Base-by-base conservation (phyloP, 1,284 basidiomycete genomes). In the Microbotryum saponariae region DNA sequence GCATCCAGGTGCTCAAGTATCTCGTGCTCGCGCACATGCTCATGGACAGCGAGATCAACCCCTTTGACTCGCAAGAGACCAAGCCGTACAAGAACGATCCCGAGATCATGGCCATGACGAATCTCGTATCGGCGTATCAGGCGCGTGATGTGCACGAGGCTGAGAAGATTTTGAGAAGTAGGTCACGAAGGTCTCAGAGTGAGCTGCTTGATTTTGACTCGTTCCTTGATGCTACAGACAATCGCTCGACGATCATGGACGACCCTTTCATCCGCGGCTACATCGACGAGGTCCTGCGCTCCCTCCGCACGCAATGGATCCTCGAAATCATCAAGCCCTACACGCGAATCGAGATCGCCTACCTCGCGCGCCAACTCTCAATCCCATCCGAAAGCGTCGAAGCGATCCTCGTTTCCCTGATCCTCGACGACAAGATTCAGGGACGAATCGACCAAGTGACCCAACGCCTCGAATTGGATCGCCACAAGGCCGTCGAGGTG, bases 61-160 rank as follows among this genome's bases (percentile, higher is more conserved):
- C 96, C 0, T 99, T 99, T 74, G 96, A 98, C 77, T 94, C 90
- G 72, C 94, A 98, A 77, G 96, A 98, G 78, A 98, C 94, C 8
- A 98, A 98, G 74, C 96, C 96, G 82, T 98, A 98, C 78, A 97
- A 97, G 80, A 91, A 85, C 64, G 90, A 98, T 73, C 85, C 91
- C 8, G 87, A 98, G 75, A 98, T 99, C 72, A 88, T 88, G 56
- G 93, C 96, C 2, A 97, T 99, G 94, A 97, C 94, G 1, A 88
- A 90, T 71, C 81, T 99, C 7, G 94, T 98, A 6, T 85, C 90
- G 58, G 96, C 96, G 0, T 98, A 97, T 76, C 94, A 98, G 74
- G 83, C 87, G 46, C 83, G 93, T 64, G 94, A 98, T 73, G 93
- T 98, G 1, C 92, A 97, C 75, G 83, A 88, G 42, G 94, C 96